phyloP scores from a whole-genome alignment of 805 yeast species.

The Wickerhamiella bombiphila region DNA sequence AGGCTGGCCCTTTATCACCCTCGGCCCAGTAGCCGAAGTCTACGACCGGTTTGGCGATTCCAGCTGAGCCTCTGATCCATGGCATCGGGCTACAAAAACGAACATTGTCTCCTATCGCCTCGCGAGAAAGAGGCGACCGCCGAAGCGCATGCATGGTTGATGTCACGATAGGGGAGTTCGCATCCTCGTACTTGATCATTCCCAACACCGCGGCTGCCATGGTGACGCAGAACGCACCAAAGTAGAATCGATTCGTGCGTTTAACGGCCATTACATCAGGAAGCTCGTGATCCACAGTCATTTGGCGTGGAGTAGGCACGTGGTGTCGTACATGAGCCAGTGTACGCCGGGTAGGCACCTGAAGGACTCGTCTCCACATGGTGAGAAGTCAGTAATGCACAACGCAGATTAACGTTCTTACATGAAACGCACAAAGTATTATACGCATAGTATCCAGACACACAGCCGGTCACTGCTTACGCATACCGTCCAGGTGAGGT shows the following conservation, averaged over 20 bases:
- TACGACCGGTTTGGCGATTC: constrained; percentile 69
- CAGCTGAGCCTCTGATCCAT: constrained; percentile 76
- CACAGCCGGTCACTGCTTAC: too few relatives aligned
- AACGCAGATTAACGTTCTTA: too few relatives aligned
- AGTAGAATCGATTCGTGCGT: constrained; percentile 37
- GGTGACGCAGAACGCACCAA: constrained; percentile 37
- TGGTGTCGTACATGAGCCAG: too few relatives aligned
- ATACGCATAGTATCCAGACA: too few relatives aligned
- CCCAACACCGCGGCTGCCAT: constrained; percentile 44
- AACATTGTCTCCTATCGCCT: constrained; percentile 58
- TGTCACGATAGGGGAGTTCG: constrained; percentile 74
- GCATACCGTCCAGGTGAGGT: too few relatives aligned
- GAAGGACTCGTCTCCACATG: too few relatives aligned
- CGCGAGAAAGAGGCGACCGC: constrained; percentile 51
- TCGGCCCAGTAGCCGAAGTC: constrained; percentile 56
- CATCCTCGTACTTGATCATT: constrained; percentile 86
- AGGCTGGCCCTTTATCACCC: constrained; percentile 45
- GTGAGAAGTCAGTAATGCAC: too few relatives aligned
- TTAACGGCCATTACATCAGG: constrained; percentile 41
- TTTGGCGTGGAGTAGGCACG: constrained; percentile 25
- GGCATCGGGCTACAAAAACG: constrained; percentile 64
- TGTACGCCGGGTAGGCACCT: too few relatives aligned
- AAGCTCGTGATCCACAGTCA: constrained; percentile 61
- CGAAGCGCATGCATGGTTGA: constrained; percentile 78
- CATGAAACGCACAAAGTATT: too few relatives aligned